Base-by-base conservation (phyloP, 192 early-diverging fungal species). In the Entomortierella parvispora region DNA sequence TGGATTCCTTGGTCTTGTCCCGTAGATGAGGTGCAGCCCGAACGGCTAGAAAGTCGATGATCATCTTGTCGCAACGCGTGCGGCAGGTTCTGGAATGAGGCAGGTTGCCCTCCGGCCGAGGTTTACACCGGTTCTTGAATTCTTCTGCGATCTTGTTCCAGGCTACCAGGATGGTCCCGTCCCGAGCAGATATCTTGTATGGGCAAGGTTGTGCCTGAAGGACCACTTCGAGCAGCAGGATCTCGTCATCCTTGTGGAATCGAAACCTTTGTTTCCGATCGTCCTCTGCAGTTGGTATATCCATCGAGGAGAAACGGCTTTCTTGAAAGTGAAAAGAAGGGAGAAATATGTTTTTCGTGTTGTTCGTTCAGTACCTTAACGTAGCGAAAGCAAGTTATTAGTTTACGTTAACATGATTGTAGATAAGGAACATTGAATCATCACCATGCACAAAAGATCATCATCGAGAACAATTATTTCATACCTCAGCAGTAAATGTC, bases 181-280 rank as follows among this genome's bases (percentile, higher is more conserved):
- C 74, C 14, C 74, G 65, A 7, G 65, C 46, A 1, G 65, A 63
- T 33, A 77, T 68, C 48, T 58, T 63, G 66, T 68, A 77, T 1
- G 74, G 74, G 25, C 74, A 68, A 20, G 74, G 74, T 10, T 57
- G 42, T n/a, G 72, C 65, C 2, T 53, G 33, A 1, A 77, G 61
- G 3, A 77, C 74, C 20, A 77, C 62, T 1, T 68, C 29, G 0
- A 77, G 61, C 2, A 77, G 48, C 43, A 66, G 23, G 44, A 77
- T 68, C 55, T 77, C 74, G 55, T 77, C 74, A 6, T 77, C 55
- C 42, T 77, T 77, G 61, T 62, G 58, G 20, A 77, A 77, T 4
- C 74, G 74, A 33, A 77, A 77, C 10, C 74, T 65, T 31, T 68
- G 60, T 40, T 58, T 63, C 25, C 66, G 52, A 49, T 77, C 71